Conservation (phyloP, 352 stramenopile species). For the Phytopythium sindhum region DNA sequence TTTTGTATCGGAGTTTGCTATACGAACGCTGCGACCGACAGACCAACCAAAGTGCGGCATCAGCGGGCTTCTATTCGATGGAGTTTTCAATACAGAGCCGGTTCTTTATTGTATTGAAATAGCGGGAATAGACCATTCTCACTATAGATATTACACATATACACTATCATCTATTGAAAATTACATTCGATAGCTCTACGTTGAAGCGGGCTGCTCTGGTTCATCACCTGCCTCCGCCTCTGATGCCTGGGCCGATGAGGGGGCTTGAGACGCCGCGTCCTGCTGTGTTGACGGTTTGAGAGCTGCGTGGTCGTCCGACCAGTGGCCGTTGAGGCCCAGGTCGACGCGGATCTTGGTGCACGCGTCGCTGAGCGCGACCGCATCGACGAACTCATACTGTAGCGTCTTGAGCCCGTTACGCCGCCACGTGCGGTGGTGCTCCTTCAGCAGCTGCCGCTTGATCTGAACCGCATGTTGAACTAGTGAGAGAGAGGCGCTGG, state of each 20-base stretch:
- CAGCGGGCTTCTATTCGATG: too few relatives aligned
- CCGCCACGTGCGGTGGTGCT: conserved; percentile 52
- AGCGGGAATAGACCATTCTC: too few relatives aligned
- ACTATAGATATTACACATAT: too few relatives aligned
- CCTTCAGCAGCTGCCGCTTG: conserved; percentile 48
- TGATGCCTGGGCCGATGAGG: too few relatives aligned
- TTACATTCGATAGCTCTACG: neutral
- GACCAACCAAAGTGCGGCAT: too few relatives aligned
- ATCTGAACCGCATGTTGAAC: conserved; percentile 13
- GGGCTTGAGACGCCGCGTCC: neutral
- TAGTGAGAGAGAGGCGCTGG: neutral
- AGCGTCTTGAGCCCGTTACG: conserved; percentile 46
- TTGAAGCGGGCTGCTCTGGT: neutral
- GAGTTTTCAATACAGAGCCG: too few relatives aligned
- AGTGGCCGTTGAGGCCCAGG: conserved; percentile 40
- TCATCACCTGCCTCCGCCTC: neutral
- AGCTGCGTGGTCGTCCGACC: conserved; percentile 36
- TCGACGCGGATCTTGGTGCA: conserved; percentile 52
- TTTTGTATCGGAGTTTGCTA: too few relatives aligned
- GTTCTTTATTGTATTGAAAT: too few relatives aligned
- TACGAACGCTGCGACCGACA: too few relatives aligned
- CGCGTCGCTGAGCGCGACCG: conserved; percentile 27
- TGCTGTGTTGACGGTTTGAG: neutral
- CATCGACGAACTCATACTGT: conserved; percentile 40
- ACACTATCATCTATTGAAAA: too few relatives aligned